Base-by-base conservation (phyloP, 345 rosid genomes). In the Eucalyptus shirleyi region DNA sequence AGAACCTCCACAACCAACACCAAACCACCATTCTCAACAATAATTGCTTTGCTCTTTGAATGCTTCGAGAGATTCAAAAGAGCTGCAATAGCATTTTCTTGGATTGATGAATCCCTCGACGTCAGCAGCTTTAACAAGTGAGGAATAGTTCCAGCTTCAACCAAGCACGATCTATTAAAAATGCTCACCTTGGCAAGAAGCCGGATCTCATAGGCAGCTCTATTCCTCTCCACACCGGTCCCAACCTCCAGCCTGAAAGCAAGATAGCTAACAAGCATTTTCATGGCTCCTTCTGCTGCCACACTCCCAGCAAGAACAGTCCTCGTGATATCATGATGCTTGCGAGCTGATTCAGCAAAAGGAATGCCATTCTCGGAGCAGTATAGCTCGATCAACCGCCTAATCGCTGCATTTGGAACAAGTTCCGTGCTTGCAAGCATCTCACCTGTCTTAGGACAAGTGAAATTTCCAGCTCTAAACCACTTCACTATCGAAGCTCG, bases 371-470 rank as follows among this genome's bases (percentile, higher is more conserved):
- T 95, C 91, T 91, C 93, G 18, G 89, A 81, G 28, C 93, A 93
- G 87, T 93, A 95, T 24, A 80, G 92, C 47, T 93, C 93, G 87
- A 96, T 92, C 83, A 95, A 85, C 90, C 93, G 92, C 94, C 90
- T 94, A 77, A 96, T 55, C 6, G 91, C 92, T 42, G 92, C 81
- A 91, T 96, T 96, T 8, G 93, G 94, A 6, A 96, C 91, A 17
- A 96, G 42, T 47, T 89, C 93, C n/a, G 72, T 91, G 88, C 82
- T 93, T 49, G 16, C 45, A 19, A 96, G 92, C 90, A 30, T 94
- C 91, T 95, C 92, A 28, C 96, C 97, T 1, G 99, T 96, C 77
- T 91, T 96, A 86, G 98, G 99, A 89, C 99, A 95, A 2, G 94
- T 95, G 4, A 92, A 83, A 87, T 96, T 96, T 86, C 98, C 96